phyloP scores from a whole-genome alignment of 768 basidiomycete species.

The Tulasnella sp. region DNA sequence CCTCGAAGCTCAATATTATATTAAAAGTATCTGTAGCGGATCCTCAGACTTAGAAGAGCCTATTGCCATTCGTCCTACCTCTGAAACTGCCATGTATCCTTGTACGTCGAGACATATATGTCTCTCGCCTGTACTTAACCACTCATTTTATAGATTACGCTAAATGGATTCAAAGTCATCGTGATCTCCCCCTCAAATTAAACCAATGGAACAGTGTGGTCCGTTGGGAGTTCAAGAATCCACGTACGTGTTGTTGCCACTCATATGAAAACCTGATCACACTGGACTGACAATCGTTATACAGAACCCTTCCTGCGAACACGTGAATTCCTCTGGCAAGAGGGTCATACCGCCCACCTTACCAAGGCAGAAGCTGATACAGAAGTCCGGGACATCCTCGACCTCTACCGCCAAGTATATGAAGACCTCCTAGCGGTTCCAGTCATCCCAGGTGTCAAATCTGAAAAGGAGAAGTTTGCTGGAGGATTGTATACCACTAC shows the following conservation, averaged over 20 bases:
- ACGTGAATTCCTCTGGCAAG: slow-evolving; percentile 99
- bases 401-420: slow-evolving; percentile 89
- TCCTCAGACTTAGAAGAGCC: slow-evolving; percentile 90
- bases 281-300: not conserved
- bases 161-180: slow-evolving; percentile 96
- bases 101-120: slow-evolving; percentile 39
- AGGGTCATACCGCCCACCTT: slow-evolving; percentile 92
- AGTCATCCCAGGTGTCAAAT: slow-evolving; percentile 92
- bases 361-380: slow-evolving; percentile 79
- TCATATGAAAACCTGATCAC: not conserved
- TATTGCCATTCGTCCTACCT: slow-evolving; percentile 95
- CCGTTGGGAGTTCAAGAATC: slow-evolving; percentile 99
- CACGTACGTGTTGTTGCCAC: slow-evolving; percentile 41
- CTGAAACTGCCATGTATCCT: slow-evolving; percentile 99
- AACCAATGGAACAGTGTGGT: slow-evolving; percentile 99
- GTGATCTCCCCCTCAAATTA: slow-evolving; percentile 90
- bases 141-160: slow-evolving; percentile 57
- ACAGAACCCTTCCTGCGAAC: slow-evolving; percentile 96
- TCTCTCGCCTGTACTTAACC: not conserved
- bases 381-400: slow-evolving; percentile 89
- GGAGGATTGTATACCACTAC: slow-evolving; percentile 98
- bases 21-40: slow-evolving; percentile 40
- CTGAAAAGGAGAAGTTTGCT: slow-evolving; percentile 98
- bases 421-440: slow-evolving; percentile 96
- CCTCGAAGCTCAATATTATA: not conserved